Base-by-base conservation (phyloP, 257 asterid genomes). In the Coffea canephora region DNA sequence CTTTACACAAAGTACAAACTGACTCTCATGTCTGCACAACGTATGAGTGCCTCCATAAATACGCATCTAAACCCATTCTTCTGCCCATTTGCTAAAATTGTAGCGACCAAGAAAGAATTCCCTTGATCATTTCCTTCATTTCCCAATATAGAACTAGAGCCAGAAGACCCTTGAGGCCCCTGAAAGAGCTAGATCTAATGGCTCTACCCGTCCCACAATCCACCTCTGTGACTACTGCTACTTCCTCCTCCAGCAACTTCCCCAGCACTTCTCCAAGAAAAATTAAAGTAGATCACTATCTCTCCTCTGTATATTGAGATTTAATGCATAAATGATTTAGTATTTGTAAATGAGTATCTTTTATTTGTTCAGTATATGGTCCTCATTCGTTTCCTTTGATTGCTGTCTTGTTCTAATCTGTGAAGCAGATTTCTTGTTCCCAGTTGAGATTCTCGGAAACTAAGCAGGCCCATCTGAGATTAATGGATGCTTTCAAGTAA, bases 381-480 rank as follows among this genome's bases (percentile, higher is more conserved):
- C 11, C 7, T 25, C 39, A 25, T n/a, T 65, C 46, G 34, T 54
- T 77, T 77, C 62, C 82, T 71, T 74, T 84, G 84, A 64, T 73
- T 67, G 49, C 45, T 66, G 21, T 55, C 39, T 76, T 74, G 39
- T 41, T 2, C 59, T 73, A 9, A 15, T 39, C 77, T 77, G 31
- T 82, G 81, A 69, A 46, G 86, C 82, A 87, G 90, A 77, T 87
- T 71, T 80, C 72, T 79, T 80, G 88, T 65, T 46, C 82, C 88
- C 86, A 84, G 45, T 76, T 82, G 84, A 80, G 84, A 27, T 68
- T 81, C 34, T 71, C 71, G 83, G 86, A 82, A 83, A 79, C 82
- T 81, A 93, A 86, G 76, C 91, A 84, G 82, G 77, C 84, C 85
- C 88, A 77, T 11, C 83, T 79, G 73, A 83, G 86, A 83, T 81